Conservation (phyloP, 495 filamentous ascomycete species). For the Tetracladium setigerum region DNA sequence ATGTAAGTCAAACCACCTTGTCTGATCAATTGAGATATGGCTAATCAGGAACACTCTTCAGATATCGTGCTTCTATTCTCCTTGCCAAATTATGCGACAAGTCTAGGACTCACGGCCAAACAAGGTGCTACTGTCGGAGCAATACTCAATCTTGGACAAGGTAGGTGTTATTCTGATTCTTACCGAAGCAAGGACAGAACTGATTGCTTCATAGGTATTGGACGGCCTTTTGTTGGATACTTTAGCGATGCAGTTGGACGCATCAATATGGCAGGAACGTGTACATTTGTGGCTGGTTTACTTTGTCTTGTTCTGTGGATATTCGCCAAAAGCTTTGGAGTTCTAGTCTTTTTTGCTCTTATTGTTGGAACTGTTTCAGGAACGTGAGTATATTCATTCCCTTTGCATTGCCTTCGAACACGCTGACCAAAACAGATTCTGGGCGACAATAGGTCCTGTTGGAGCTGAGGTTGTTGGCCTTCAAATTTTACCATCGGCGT, state of each 20-base stretch:
- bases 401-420: conserved; percentile 27
- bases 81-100: conserved; percentile 54
- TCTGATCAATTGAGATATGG: too few relatives aligned
- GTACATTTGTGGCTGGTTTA: conserved; percentile 47
- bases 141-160: conserved; percentile 57
- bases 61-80: conserved; percentile 56
- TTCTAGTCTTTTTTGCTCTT: conserved; percentile 64
- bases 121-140: conserved; percentile 62
- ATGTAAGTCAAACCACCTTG: not conserved
- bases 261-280: conserved; percentile 52
- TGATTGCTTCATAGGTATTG: conserved; percentile 30
- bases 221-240: conserved; percentile 56
- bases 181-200: not conserved
- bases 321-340: conserved; percentile 53
- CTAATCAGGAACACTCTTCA: conserved; percentile 18
- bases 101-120: conserved; percentile 47
- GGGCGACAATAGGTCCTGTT: conserved; percentile 66
- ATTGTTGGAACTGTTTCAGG: conserved; percentile 64
- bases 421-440: conserved; percentile 37
- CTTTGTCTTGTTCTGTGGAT: conserved; percentile 60
- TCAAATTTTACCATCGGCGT: conserved; percentile 55
- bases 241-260: conserved; percentile 54
- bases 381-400: conserved; percentile 24
- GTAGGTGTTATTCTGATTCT: conserved; percentile 2
- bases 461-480: conserved; percentile 73